Percentiles rank a stretch among this genome's conserved stretches.
Evolutionary conservation across 345 rosid genomes (phyloP).

Genomic region (Lumnitzera littorea): DNA sequence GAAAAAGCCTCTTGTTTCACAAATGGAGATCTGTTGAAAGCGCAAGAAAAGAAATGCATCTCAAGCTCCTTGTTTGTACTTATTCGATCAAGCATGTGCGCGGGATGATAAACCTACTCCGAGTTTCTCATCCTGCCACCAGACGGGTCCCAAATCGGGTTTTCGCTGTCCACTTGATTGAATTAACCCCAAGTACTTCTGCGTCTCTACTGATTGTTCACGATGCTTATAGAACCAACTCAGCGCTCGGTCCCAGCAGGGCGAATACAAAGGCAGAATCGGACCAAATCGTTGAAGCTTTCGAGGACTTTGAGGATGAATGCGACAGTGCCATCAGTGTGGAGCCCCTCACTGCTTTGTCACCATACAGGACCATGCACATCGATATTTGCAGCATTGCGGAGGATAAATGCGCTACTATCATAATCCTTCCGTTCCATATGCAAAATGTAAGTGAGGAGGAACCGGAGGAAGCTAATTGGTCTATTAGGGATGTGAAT

Average conservation of each 20-base stretch:
- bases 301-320: slow-evolving; percentile 24
- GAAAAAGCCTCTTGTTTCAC: slow-evolving; percentile 15
- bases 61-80: slow-evolving; percentile 31
- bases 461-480: slow-evolving; percentile 30
- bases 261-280: slow-evolving; percentile 21
- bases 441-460: slow-evolving; percentile 22
- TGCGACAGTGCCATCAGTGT: slow-evolving; percentile 11
- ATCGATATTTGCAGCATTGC: slow-evolving; percentile 54
- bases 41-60: slow-evolving; percentile 23
- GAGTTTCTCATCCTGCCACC: slow-evolving; percentile 34
- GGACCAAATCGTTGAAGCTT: slow-evolving; percentile 22
- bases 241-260: not conserved
- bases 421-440: slow-evolving; percentile 60
- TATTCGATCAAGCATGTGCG: slow-evolving; percentile 24
- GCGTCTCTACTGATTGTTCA: slow-evolving; percentile 53
- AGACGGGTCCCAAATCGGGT: slow-evolving; percentile 25
- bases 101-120: slow-evolving; percentile 37
- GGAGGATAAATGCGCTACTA: slow-evolving; percentile 40
- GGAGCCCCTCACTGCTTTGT: slow-evolving; percentile 40
- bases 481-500: slow-evolving; percentile 34
- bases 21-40: slow-evolving; percentile 33
- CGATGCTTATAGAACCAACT: slow-evolving; percentile 15
- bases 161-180: slow-evolving; percentile 47
- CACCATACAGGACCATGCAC: slow-evolving; percentile 55
- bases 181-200: slow-evolving; percentile 29